A percentile compares a stretch with the other conserved stretches of the same genome.
phyloP scores from a whole-genome alignment of 225 moss, liverwort and hornwort genomes.

The Polytrichum formosum region DNA sequence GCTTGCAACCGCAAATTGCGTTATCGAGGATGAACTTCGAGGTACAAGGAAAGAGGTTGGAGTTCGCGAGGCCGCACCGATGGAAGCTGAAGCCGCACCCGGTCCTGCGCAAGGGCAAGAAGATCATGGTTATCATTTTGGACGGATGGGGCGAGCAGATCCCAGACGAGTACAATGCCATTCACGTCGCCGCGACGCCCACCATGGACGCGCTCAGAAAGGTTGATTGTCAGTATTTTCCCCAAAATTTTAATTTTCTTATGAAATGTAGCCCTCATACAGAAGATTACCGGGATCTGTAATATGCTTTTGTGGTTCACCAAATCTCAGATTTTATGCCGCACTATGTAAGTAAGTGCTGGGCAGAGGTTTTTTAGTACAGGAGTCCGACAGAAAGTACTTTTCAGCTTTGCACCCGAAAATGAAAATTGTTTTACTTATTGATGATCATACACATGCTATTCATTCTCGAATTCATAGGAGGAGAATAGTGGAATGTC shows the following conservation, averaged over 20 bases:
- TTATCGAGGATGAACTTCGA: slow-evolving; percentile 35
- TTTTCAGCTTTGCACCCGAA: too few species aligned
- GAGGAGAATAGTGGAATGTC: background rate
- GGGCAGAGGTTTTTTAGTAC: too few species aligned
- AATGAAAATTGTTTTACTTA: too few species aligned
- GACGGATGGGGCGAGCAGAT: slow-evolving; percentile 98
- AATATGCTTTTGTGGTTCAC: too few species aligned
- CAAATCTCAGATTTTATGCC: too few species aligned
- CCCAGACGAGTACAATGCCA: slow-evolving; percentile 76
- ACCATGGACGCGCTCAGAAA: slow-evolving; percentile 85
- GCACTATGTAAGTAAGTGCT: too few species aligned
- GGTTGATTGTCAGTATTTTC: slow-evolving; percentile 16
- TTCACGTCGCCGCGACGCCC: slow-evolving; percentile 75
- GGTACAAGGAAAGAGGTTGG: slow-evolving; percentile 38
- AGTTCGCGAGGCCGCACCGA: slow-evolving; percentile 37
- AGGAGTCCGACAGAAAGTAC: too few species aligned
- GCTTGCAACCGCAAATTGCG: background rate
- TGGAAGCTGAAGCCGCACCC: slow-evolving; percentile 69
- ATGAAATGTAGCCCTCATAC: background rate
- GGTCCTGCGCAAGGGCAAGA: slow-evolving; percentile 72
- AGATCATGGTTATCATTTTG: slow-evolving; percentile 74
- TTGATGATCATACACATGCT: too few species aligned
- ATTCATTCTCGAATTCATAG: too few species aligned
- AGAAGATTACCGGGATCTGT: too few species aligned
- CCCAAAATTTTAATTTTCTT: background rate